Evolutionary conservation across 495 filamentous ascomycete genomes (phyloP), one percentile per base, ranked within the genome.

Genomic region (Melanomma pulvis-pyrius): DNA sequence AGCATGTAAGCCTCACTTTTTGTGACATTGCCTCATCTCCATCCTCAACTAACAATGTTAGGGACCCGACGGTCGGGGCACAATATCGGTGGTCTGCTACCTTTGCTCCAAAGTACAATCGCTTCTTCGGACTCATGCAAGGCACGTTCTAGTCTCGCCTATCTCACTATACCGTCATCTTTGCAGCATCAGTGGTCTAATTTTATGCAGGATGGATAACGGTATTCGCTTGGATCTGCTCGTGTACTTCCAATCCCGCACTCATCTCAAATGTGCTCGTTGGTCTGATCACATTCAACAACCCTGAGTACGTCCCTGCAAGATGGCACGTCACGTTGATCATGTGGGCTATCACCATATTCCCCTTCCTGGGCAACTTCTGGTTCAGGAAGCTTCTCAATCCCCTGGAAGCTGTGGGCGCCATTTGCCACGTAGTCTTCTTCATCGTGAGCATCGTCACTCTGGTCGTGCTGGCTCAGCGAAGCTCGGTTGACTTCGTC

Each of bases 61-160:
- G 67, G 44, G 58, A 63, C 29, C 69, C 69, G 1, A 65, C 56
- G 9, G 65, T 72, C 26, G 69, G 69, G 9, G 69, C 69, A 24
- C 69, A 71, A 49, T 68, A 71, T 54, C 59, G 63, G 0, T 71
- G 68, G 68, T 62, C 68, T n/a, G 68, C 57, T 3, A 55, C n/a
- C 74, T 77, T 64, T 70, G 77, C 22, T 0, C 71, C 76, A 0
- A 84, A 83, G 74, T 85, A 39, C 71, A 55, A 67, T 72, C 75
- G 0, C 78, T 79, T 71, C 49, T 68, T 61, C 49, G 48, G 69
- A 15, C 26, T 71, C 32, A 63, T 71, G 51, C 69, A 71, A 65
- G 64, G 68, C 63, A 62, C 11, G 56, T 25, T 32, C 48, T 59
- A 46, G 15, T 17, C 12, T 13, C 51, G 25, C 49, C 8, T 32